A percentile compares a stretch with the other conserved stretches of the same genome.
Conservation (phyloP, 1,284 basidiomycete genomes). For the Tremellales sp. region DNA sequence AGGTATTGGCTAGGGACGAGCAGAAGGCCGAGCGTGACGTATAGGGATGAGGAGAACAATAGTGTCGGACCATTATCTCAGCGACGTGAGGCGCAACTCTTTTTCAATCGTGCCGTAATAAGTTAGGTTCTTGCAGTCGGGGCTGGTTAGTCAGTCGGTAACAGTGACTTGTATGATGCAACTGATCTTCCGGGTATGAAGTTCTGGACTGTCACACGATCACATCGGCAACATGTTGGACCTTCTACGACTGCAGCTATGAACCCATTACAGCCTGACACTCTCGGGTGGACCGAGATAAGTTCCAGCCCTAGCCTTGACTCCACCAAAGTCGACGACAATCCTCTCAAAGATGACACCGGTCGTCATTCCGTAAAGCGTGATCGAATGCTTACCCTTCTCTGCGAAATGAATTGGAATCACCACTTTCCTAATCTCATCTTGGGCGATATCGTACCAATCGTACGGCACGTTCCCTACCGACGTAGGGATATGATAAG, state of each 20-base stretch:
- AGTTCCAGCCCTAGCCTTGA: conserved; percentile 20
- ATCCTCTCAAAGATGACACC: conserved; percentile 38
- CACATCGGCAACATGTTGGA: background rate
- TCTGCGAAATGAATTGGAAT: conserved; percentile 7
- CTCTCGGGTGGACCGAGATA: conserved; percentile 38
- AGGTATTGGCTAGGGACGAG: no score
- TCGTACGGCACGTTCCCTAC: conserved; percentile 53
- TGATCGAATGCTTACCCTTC: conserved; percentile 28
- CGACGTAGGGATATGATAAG: background rate
- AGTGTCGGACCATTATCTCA: no score
- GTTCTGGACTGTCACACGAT: no score
- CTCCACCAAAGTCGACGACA: conserved; percentile 33
- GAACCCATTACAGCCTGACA: conserved; percentile 8
- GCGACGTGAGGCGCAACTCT: no score
- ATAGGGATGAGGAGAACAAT: no score
- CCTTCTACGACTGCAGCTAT: background rate
- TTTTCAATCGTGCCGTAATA: no score
- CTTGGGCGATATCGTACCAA: conserved; percentile 32
- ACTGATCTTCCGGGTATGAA: no score
- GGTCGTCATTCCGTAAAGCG: conserved; percentile 29
- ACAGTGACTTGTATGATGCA: no score
- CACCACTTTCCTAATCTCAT: conserved; percentile 31
- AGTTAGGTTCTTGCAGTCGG: no score
- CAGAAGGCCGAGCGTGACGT: no score
- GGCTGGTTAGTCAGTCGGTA: no score